Conservation (phyloP, 2,329 filamentous ascomycete species). For the Colletotrichum tamarilloi region DNA sequence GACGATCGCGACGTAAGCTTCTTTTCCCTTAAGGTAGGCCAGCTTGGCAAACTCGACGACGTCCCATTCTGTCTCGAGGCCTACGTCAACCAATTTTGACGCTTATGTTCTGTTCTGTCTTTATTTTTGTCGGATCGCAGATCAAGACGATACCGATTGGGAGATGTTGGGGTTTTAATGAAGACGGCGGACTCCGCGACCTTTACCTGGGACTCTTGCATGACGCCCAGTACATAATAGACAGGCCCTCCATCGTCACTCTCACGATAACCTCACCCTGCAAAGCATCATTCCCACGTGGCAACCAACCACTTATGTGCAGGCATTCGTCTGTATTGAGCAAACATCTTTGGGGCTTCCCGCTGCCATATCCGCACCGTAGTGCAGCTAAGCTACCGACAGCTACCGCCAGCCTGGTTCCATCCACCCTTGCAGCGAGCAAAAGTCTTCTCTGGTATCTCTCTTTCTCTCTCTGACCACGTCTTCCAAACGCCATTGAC, state of each 20-base stretch:
- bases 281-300: background rate
- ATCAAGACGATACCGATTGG: too few species aligned
- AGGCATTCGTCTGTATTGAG: conserved; percentile 17
- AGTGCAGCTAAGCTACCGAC: background rate
- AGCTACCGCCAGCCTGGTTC: background rate
- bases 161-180: too few species aligned
- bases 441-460: conserved; percentile 35
- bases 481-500: conserved; percentile 31
- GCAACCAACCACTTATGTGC: background rate
- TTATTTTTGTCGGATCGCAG: too few species aligned
- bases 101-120: background rate
- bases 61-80: background rate
- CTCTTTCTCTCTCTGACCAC: background rate
- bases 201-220: too few species aligned
- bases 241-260: background rate
- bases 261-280: conserved; percentile 8
- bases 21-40: background rate
- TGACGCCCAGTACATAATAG: background rate
- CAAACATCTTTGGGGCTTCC: background rate
- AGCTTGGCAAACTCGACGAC: background rate
- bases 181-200: too few species aligned
- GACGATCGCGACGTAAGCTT: conserved; percentile 34
- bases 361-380: background rate
- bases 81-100: conserved; percentile 12
- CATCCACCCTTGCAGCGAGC: conserved; percentile 5